Evolutionary conservation across 805 yeast genomes (phyloP).

Genomic region (Pichia rugopelliculosa): DNA sequence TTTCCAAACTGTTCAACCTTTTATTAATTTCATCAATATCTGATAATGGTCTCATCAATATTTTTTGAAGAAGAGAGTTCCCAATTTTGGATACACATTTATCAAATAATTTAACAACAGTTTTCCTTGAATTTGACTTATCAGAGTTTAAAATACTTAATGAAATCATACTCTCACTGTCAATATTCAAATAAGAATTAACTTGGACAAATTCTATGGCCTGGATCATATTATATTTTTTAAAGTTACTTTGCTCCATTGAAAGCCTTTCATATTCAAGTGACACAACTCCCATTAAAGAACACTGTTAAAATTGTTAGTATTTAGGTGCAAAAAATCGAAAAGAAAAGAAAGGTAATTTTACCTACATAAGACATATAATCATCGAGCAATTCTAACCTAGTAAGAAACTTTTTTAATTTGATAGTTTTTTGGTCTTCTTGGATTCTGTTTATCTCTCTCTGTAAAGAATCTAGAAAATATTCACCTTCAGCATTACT

Average conservation of each 20-base stretch:
- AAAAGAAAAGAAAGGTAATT: not conserved
- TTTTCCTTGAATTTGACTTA: constrained; percentile 7
- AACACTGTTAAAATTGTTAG: constrained; percentile 7
- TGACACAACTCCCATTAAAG: constrained; percentile 3
- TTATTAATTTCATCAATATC: constrained; percentile 21
- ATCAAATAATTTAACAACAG: constrained; percentile 19
- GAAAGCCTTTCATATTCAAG: constrained; percentile 7
- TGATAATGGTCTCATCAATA: constrained; percentile 31
- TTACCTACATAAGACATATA: constrained; percentile 8
- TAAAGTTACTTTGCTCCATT: not conserved
- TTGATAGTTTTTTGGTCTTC: not conserved
- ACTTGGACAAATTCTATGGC: constrained; percentile 1
- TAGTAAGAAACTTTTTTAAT: not conserved
- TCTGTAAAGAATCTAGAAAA: constrained; percentile 5
- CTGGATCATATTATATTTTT: constrained; percentile 5
- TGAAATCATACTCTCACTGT: constrained; percentile 24
- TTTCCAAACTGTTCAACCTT: constrained; percentile 26
- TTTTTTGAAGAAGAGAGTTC: constrained; percentile 22
- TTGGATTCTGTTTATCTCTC: not conserved
- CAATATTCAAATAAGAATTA: constrained; percentile 20
- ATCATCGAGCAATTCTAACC: constrained; percentile 1
- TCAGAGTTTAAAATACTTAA: constrained; percentile 14
- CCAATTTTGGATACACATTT: constrained; percentile 28
- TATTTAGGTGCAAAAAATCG: not conserved
- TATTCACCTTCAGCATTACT: constrained; percentile 7